These are phyloP conservation scores for Myxozyma sirexii DNA, from an alignment of 805 yeast species.

Conservation along the genomic window DNA sequence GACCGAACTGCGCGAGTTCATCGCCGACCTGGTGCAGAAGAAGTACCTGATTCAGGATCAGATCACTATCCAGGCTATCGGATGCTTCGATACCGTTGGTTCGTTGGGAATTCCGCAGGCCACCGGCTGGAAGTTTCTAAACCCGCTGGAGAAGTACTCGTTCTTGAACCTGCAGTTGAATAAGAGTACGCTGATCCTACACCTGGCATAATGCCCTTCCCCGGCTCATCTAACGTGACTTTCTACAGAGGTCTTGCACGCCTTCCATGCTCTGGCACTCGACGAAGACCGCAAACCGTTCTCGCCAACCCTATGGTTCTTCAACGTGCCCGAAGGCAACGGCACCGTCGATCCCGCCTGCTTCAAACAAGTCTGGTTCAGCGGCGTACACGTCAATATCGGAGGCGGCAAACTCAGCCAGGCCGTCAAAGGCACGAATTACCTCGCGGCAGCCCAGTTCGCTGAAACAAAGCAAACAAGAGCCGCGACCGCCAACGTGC, in stretches of 20 bases:
- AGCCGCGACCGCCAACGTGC: constrained; percentile 6
- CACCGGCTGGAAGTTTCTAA: not conserved
- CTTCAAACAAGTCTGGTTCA: constrained; percentile 30
- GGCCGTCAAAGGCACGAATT: constrained; percentile 4
- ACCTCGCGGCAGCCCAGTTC: constrained; percentile 1
- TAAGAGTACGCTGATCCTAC: too few relatives aligned
- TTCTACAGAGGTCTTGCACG: constrained; percentile 24
- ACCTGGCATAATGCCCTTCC: too few relatives aligned
- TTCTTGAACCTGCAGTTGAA: constrained; percentile 16
- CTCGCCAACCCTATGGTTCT: constrained; percentile 25
- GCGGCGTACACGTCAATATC: constrained; percentile 22
- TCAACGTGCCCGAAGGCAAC: too few relatives aligned
- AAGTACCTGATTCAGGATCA: not conserved
- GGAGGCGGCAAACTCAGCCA: constrained; percentile 26
- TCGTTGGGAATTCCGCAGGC: constrained; percentile 25
- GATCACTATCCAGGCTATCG: constrained; percentile 10
- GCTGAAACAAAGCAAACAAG: not conserved
- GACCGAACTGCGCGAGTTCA: not conserved
- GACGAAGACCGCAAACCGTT: constrained; percentile 23
- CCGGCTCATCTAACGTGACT: too few relatives aligned
- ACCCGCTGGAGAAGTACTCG: not conserved
- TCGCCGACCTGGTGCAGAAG: not conserved
- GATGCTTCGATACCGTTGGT: constrained; percentile 34
- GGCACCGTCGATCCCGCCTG: not conserved
- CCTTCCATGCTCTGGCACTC: constrained; percentile 29